A percentile compares a stretch with the other conserved stretches of the same genome.
These are phyloP conservation scores for Lactifluus piperatus DNA, from an alignment of 768 basidiomycete genomes.

Conservation along the genomic window DNA sequence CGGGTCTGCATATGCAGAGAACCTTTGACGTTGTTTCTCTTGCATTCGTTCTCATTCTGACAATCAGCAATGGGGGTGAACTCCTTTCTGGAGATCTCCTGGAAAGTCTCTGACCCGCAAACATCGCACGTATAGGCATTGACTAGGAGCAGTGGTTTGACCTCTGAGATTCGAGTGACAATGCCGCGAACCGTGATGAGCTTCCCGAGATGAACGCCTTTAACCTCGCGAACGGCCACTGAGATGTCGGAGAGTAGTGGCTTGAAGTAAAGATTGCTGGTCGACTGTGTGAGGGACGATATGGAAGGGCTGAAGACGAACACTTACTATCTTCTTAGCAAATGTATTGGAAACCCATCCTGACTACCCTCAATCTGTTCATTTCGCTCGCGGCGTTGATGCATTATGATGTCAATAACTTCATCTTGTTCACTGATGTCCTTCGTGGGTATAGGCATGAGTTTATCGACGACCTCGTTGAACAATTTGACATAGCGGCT, in stretches of 20 bases:
- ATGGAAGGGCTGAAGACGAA: neutral
- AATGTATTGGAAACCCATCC: conserved; percentile 80
- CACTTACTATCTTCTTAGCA: conserved; percentile 91
- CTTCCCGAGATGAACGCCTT: conserved; percentile 76
- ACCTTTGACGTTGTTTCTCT: conserved; percentile 78
- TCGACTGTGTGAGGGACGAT: conserved; percentile 15
- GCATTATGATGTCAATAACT: conserved; percentile 93
- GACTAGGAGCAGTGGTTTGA: conserved; percentile 93
- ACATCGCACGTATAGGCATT: conserved; percentile 98
- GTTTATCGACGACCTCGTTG: conserved; percentile 80
- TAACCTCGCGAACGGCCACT: conserved; percentile 88
- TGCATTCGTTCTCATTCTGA: conserved; percentile 77
- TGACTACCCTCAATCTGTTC: conserved; percentile 66
- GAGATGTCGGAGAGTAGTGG: conserved; percentile 69
- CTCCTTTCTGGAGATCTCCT: conserved; percentile 87
- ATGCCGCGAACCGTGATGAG: conserved; percentile 96
- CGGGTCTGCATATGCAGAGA: conserved; percentile 97
- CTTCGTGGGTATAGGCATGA: conserved; percentile 82
- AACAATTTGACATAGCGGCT: conserved; percentile 88
- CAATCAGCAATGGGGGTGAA: conserved; percentile 88
- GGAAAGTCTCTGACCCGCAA: conserved; percentile 97
- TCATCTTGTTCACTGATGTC: conserved; percentile 89
- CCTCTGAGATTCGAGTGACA: conserved; percentile 96
- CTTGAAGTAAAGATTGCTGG: conserved; percentile 89
- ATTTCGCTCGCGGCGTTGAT: conserved; percentile 86